Evolutionary conservation across 148 eudicot genomes (phyloP).

Genomic region (Nepenthes gracilis): DNA sequence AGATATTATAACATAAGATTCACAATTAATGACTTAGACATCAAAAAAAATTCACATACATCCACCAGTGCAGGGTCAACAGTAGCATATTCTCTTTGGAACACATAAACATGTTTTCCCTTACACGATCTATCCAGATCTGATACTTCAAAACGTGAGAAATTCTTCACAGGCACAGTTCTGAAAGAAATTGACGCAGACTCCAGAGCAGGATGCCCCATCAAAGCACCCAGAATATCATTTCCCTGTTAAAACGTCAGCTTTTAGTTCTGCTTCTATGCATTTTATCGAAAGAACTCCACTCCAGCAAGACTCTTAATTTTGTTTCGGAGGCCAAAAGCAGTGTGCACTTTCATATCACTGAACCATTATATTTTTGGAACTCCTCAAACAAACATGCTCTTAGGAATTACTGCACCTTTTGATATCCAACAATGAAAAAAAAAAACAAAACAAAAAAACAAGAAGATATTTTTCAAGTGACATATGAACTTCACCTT

Average conservation of each 20-base stretch:
- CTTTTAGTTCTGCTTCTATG: conserved; percentile 3
- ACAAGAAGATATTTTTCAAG: not conserved
- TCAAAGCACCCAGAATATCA: conserved; percentile 32
- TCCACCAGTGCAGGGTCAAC: conserved; percentile 79
- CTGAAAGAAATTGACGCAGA: conserved; percentile 58
- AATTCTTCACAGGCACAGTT: conserved; percentile 40
- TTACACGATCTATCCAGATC: conserved; percentile 19
- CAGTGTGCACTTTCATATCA: too few relatives aligned
- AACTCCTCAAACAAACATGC: too few relatives aligned
- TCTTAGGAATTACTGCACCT: too few relatives aligned
- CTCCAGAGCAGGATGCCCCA: conserved; percentile 63
- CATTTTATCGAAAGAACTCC: not conserved
- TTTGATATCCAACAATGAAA: too few relatives aligned
- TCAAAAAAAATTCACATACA: conserved; percentile 30
- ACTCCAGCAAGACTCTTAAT: not conserved
- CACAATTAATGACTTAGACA: too few relatives aligned
- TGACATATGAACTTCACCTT: too few relatives aligned
- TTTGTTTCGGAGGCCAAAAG: not conserved
- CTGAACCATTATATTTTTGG: too few relatives aligned
- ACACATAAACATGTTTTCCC: conserved; percentile 61
- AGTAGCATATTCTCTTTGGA: conserved; percentile 92
- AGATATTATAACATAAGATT: too few relatives aligned
- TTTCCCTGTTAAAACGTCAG: conserved; percentile 30
- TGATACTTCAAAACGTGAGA: conserved; percentile 34
- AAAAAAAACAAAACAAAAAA: too few relatives aligned